Base-by-base conservation (phyloP, 2,329 filamentous ascomycete genomes). In the Pseudonectria foliicola region DNA sequence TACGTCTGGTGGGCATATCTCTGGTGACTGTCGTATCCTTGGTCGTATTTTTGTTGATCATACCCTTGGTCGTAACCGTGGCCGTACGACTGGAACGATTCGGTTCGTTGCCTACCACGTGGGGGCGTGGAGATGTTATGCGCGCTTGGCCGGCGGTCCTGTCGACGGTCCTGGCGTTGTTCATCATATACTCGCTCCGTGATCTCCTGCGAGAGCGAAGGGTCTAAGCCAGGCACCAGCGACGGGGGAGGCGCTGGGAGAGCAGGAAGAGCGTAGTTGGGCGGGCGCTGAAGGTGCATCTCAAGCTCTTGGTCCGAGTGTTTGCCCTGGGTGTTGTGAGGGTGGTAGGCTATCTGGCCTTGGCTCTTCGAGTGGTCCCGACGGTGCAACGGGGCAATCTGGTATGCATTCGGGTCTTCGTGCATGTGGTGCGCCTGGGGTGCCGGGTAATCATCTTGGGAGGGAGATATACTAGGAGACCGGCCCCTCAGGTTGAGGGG, bases 201-300 rank as follows among this genome's bases (percentile, higher is more conserved):
- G n/a, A 77, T 63, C 46, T 80, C 74, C 35, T 71, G 67, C 1
- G 73, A 67, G 25, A 78, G 58, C 13, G 53, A 55, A 4, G 73
- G 72, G 41, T 81, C 76, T 16, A 77, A 63, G 4, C 76, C 77
- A n/a, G 77, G 72, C 7, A 81, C 69, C 14, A 82, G 60, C 4
- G 75, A 74, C 2, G 73, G 54, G 4, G 77, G 77, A 2, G 79
- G 61, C 4, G 64, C 52, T 2, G 71, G 67, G 13, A 70, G 43
- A 4, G 53, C 59, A 49, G 71, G 67, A 13, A 70, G 43, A 4
- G 53, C 59, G 49, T 73, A 70, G 27, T 54, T 54, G 15, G 52
- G 48, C 11, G 60, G 47, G 24, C 41, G 52, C 5, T 60, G 56
- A 21, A 49, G 45, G 27, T 55, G 52, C 4, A 42, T 50, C 23